A percentile compares a stretch with the other conserved stretches of the same genome.
Conservation (phyloP, 768 basidiomycete species). For the Suillus ampliporus region DNA sequence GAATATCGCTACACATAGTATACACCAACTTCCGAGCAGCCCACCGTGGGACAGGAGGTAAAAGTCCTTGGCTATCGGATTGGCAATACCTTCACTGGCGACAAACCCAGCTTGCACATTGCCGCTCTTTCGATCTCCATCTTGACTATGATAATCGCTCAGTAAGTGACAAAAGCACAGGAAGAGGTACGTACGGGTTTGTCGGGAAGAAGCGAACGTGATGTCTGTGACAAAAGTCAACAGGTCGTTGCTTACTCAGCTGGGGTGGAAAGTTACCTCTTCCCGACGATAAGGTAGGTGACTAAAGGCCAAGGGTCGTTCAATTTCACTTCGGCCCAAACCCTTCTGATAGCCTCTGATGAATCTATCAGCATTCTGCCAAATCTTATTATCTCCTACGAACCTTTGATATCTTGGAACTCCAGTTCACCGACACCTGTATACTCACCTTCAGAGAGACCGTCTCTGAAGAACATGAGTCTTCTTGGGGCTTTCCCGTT, state of each 20-base stretch:
- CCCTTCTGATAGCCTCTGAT: conserved; percentile 33
- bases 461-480: conserved; percentile 57
- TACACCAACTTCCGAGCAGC: conserved; percentile 52
- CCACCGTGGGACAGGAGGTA: conserved; percentile 64
- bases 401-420: conserved; percentile 51
- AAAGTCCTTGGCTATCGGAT: conserved; percentile 54
- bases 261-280: conserved; percentile 41
- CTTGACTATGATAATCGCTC: conserved; percentile 18
- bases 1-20: neutral
- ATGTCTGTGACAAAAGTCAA: conserved; percentile 43
- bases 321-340: conserved; percentile 29
- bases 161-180: neutral
- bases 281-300: conserved; percentile 67
- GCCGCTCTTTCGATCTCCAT: conserved; percentile 45
- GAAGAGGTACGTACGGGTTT: conserved; percentile 16
- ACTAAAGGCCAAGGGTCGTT: conserved; percentile 41
- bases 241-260: neutral
- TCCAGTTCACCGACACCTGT: conserved; percentile 47
- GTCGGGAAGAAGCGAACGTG: conserved; percentile 57
- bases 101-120: conserved; percentile 61
- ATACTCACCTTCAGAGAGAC: conserved; percentile 61
- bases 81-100: conserved; percentile 51
- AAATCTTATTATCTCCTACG: neutral
- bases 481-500: conserved; percentile 26
- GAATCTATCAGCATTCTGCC: neutral